Evolutionary conservation across 306 rosid species (phyloP), one percentile per base, ranked within the genome.

Genomic region (Adenanthera pavonina): DNA sequence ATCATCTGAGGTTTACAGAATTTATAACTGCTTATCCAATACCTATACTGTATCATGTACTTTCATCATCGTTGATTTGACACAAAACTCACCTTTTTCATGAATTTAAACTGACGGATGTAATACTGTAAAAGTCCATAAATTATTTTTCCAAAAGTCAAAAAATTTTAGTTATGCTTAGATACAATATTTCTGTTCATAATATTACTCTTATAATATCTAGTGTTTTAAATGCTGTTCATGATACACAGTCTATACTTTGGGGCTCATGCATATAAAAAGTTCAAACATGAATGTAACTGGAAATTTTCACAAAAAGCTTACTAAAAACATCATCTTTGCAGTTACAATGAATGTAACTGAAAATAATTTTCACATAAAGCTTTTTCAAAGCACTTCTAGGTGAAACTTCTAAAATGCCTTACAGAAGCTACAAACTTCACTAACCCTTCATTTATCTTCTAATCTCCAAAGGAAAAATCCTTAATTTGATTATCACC

Each of bases 1-100:
- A 78, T 77, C 48, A 81, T 57, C 74, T 41, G 5, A 81, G 44
- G 77, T 65, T 17, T 62, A n/a, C 57, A 64, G 78, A 75, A 52
- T 40, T n/a, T 52, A 49, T 19, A n/a, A 64, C 43, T 30, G 46
- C 2, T 6, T 38, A 8, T 48, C 44, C 12, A 71, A 53, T 33
- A 48, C 44, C 44, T 33, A 71, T 3, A 15, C 61, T 11, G 30
- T n/a, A 69, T 47, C 10, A n/a, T n/a, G 35, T n/a, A 19, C n/a
- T 20, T 69, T 69, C 36, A 43, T 25, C 10, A 9, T 30, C 51
- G 10, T 68, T 8, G 25, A 8, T 15, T 41, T 40, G n/a, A 15
- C 41, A 4, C 30, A 41, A 68, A 68, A 41, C 5, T 36, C 72
- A 40, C 16, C 15, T 3, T 41, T 68, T 41, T 43, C 72, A 68